Conservation (phyloP, 805 yeast species). For the Starmerella etchellsii region DNA sequence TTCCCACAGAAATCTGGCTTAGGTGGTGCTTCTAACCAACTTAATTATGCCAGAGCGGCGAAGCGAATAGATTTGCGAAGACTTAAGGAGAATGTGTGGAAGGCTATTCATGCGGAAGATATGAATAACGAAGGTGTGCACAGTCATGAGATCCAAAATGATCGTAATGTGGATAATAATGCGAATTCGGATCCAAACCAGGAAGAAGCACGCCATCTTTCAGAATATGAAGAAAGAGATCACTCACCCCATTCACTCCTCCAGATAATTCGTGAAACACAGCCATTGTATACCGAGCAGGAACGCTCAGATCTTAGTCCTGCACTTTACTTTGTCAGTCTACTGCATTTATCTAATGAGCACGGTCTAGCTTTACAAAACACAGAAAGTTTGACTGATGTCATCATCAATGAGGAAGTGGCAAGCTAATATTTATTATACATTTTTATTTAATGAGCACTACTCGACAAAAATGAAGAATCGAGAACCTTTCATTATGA, state of each 20-base stretch:
- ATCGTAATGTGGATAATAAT: too few species aligned
- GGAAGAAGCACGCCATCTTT: too few species aligned
- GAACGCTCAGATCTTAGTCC: slow-evolving; percentile 61
- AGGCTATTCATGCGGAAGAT: slow-evolving; percentile 24
- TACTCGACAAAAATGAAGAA: too few species aligned
- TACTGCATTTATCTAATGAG: slow-evolving; percentile 78
- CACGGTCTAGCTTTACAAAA: slow-evolving; percentile 51
- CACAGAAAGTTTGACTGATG: slow-evolving; percentile 30
- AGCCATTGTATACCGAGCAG: slow-evolving; percentile 41
- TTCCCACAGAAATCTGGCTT: slow-evolving; percentile 5
- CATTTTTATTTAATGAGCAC: not conserved
- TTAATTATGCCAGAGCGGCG: slow-evolving; percentile 56
- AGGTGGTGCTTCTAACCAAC: slow-evolving; percentile 21
- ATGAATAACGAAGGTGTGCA: not conserved
- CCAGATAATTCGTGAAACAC: slow-evolving; percentile 38
- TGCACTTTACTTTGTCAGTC: slow-evolving; percentile 71
- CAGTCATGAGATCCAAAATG: not conserved
- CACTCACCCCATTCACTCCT: slow-evolving; percentile 28
- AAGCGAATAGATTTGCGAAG: slow-evolving; percentile 65
- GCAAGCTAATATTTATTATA: not conserved
- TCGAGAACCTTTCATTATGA: too few species aligned
- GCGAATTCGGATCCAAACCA: too few species aligned
- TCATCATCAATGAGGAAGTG: slow-evolving; percentile 1
- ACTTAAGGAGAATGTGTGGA: slow-evolving; percentile 69
- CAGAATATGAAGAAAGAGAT: too few species aligned